Conservation (phyloP, 2,329 filamentous ascomycete genomes). For the Myriosclerotinia duriaeana region DNA sequence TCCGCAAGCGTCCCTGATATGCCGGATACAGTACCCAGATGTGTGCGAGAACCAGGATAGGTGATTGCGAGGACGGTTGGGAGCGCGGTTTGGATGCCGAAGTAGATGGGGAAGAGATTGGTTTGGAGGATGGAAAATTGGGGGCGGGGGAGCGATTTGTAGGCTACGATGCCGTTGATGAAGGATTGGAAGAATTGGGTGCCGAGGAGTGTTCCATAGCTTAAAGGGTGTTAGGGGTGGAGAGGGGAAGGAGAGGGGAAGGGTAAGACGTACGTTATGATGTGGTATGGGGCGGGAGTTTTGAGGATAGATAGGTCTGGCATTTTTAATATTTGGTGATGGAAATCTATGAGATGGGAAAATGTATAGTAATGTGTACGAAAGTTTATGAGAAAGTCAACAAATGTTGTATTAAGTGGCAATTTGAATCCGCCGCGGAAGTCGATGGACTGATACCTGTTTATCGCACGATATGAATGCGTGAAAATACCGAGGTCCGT, state of each 20-base stretch:
- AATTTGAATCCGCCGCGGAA: not conserved
- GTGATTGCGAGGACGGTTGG: constrained; percentile 75
- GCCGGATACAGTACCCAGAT: constrained; percentile 44
- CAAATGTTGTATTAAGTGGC: not conserved
- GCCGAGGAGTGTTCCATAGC: constrained; percentile 85
- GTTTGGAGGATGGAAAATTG: constrained; percentile 81
- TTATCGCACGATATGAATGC: not conserved
- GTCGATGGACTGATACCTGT: constrained; percentile 7
- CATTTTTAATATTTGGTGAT: constrained; percentile 37
- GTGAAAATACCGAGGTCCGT: not conserved
- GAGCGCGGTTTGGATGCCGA: constrained; percentile 74
- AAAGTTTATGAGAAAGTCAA: not conserved
- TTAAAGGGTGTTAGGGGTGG: constrained; percentile 46
- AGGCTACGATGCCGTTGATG: constrained; percentile 70
- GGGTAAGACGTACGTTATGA: constrained; percentile 59
- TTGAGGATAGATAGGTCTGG: constrained; percentile 47
- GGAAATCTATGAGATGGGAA: no score
- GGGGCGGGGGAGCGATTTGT: constrained; percentile 71
- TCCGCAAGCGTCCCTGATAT: constrained; percentile 58
- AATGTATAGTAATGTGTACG: not conserved
- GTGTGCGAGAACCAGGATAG: constrained; percentile 62
- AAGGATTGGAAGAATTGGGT: constrained; percentile 88
- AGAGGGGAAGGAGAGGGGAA: not conserved
- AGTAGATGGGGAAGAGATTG: constrained; percentile 84
- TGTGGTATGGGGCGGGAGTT: constrained; percentile 71